Percentiles rank a stretch among this genome's conserved stretches.
Conservation (phyloP, 2,329 filamentous ascomycete species). For the Fusarium sterilihyphosum region DNA sequence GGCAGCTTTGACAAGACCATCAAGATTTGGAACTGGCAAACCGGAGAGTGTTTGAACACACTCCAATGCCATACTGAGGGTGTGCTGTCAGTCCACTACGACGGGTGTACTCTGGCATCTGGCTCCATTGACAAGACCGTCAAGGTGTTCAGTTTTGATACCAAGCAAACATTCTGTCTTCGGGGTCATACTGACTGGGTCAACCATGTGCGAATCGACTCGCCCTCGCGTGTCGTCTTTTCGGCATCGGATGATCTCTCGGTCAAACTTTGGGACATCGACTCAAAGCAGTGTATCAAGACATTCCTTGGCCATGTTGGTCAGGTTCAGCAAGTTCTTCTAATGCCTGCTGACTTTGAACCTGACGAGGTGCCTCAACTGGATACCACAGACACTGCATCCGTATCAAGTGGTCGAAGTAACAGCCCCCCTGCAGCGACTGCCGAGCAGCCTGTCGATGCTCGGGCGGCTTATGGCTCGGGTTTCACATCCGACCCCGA, state of each 20-base stretch:
- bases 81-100: slow-evolving; percentile 89
- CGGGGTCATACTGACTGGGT: slow-evolving; percentile 94
- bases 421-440: slow-evolving; percentile 49
- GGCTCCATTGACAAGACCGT: slow-evolving; percentile 91
- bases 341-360: slow-evolving; percentile 88
- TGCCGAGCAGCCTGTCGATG: slow-evolving; percentile 51
- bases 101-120: slow-evolving; percentile 83
- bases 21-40: slow-evolving; percentile 97
- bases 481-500: slow-evolving; percentile 69
- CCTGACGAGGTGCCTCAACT: slow-evolving; percentile 72
- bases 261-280: slow-evolving; percentile 91
- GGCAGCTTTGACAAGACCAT: slow-evolving; percentile 89
- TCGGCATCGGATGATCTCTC: slow-evolving; percentile 95
- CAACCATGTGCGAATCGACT: slow-evolving; percentile 92
- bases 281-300: slow-evolving; percentile 80
- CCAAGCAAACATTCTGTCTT: slow-evolving; percentile 81
- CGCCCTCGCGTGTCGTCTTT: slow-evolving; percentile 83
- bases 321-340: slow-evolving; percentile 90
- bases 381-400: slow-evolving; percentile 64
- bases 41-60: slow-evolving; percentile 84
- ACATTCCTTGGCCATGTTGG: slow-evolving; percentile 90
- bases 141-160: slow-evolving; percentile 92
- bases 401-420: slow-evolving; percentile 60
- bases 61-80: slow-evolving; percentile 82
- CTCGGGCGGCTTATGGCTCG: slow-evolving; percentile 66